Base-by-base conservation (phyloP, 2,329 filamentous ascomycete species). In the Clonostachys chloroleuca region DNA sequence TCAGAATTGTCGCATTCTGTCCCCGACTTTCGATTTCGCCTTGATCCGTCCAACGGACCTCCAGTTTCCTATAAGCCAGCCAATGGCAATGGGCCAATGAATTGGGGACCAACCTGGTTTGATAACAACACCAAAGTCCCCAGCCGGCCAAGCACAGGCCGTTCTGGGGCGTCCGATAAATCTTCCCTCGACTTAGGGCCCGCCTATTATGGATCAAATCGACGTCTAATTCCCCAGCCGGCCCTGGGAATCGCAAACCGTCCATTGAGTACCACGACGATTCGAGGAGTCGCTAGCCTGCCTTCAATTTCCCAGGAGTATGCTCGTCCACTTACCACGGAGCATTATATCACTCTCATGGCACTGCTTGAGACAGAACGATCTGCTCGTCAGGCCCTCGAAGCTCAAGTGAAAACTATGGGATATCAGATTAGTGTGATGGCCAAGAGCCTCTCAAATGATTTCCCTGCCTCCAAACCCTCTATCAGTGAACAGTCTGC, bases 281-380 rank as follows among this genome's bases (percentile, higher is more conserved):
- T 80, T 18, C 73, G 75, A 35, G 75, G 69, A 17, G 59, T 68
- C 12, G 59, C 69, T 5, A 77, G 72, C 55, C 57, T 77, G 40
- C 73, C 75, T 1, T 59, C 63, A 5, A 48, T 75, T 6, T 56
- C 64, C 5, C 64, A 60, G 35, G 64, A 67, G 12, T 54, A 52
- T 4, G 46, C 56, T 7, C 61, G 59, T 8, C 49, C 59, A 2
- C 62, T 72, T 18, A 67, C 67, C 3, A 57, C 62, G 14, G 74
- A 80, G 43, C 72, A 79, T 44, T 78, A 78, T 50, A 67, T 67
- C 7, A 71, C 68, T 3, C 65, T 84, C 14, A 59, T 75, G 30
- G 67, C 72, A 14, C 68, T 84, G 47, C 67, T 85, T 24, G 70
- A 81, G 48, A 69, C 71, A 2, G 82, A 86, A 58, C 78, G 80